These are phyloP conservation scores for Backusella tarrabulga DNA, from an alignment of 192 early-diverging fungal species.

Conservation along the genomic window DNA sequence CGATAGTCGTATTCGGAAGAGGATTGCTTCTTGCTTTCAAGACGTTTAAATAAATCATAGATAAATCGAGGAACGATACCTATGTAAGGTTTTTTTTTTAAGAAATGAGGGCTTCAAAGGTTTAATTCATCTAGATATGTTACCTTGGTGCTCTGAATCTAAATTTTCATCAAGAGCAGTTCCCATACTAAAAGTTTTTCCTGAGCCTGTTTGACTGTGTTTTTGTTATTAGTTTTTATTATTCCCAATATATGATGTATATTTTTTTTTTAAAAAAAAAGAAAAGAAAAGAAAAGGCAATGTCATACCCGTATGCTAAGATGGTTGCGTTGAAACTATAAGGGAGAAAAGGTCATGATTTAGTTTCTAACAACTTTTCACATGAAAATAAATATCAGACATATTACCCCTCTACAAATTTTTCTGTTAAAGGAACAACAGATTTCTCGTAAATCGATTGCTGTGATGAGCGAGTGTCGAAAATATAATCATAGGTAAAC, in stretches of 20 bases:
- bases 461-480: slow-evolving; percentile 51
- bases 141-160: slow-evolving; percentile 13
- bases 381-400: not conserved
- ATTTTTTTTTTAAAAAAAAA: not conserved
- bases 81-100: not conserved
- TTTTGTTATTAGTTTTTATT: not conserved
- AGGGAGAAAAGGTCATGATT: not conserved
- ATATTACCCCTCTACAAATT: slow-evolving; percentile 70
- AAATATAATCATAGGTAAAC: slow-evolving; percentile 72
- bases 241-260: not conserved
- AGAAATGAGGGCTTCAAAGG: too few species aligned
- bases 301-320: slow-evolving; percentile 13
- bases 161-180: slow-evolving; percentile 52
- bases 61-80: slow-evolving; percentile 75
- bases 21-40: slow-evolving; percentile 33
- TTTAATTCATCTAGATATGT: too few species aligned
- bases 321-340: slow-evolving; percentile 87
- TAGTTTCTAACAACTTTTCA: not conserved
- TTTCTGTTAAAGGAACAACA: slow-evolving; percentile 61
- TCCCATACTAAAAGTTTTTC: slow-evolving; percentile 96
- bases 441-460: slow-evolving; percentile 53
- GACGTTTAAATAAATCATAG: slow-evolving; percentile 49
- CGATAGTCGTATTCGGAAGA: slow-evolving; percentile 35
- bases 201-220: slow-evolving; percentile 82
- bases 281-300: not conserved